Percentiles rank a stretch among this genome's conserved stretches.
Evolutionary conservation across 2,329 filamentous ascomycete genomes (phyloP).

Genomic region (Fusarium begoniae): DNA sequence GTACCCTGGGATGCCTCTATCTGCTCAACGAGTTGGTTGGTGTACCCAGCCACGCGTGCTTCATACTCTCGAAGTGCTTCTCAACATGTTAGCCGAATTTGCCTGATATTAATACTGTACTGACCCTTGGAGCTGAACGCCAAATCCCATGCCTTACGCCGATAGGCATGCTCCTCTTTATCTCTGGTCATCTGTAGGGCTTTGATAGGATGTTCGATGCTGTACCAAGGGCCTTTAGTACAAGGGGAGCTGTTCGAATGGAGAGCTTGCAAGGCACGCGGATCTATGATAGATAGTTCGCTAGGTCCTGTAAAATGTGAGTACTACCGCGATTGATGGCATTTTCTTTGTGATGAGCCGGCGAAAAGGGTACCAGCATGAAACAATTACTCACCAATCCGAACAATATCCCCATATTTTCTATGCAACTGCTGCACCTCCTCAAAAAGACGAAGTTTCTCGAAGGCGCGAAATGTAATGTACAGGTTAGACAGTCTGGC

Average conservation of each 20-base stretch:
- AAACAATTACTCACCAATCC: neutral
- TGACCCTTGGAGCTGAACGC: neutral
- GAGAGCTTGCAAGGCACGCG: neutral
- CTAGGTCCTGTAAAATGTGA: neutral
- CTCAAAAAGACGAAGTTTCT: neutral
- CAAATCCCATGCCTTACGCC: neutral
- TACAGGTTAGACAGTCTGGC: neutral
- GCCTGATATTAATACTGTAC: rapidly evolving
- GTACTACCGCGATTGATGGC: neutral
- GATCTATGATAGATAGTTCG: neutral
- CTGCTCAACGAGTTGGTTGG: neutral
- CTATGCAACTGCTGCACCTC: neutral
- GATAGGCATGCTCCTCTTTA: neutral
- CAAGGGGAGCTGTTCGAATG: neutral
- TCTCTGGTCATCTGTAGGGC: neutral
- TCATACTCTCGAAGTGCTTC: neutral
- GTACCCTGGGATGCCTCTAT: neutral
- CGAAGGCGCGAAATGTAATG: neutral
- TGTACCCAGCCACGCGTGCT: neutral
- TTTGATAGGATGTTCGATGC: neutral
- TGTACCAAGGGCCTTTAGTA: neutral
- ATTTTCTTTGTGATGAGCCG: neutral
- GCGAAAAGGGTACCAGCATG: rapidly evolving
- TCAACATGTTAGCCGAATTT: neutral
- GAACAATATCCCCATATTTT: neutral